Evolutionary conservation across 495 filamentous ascomycete genomes (phyloP), one percentile per base, ranked within the genome.

Genomic region (Aspergillus indologenus): DNA sequence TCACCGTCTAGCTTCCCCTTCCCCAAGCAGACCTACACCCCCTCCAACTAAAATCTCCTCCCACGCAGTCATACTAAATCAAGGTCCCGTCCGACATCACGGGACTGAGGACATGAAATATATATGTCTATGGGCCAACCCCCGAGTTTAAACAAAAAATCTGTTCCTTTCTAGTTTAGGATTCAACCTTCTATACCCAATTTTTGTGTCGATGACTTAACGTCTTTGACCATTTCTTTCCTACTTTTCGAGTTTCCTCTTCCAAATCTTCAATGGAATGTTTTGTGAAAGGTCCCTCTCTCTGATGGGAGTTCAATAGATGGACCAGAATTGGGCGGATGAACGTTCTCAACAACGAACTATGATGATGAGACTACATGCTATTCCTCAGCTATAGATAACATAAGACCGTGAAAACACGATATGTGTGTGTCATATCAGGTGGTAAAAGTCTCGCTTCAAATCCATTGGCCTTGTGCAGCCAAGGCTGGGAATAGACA

Each of bases 21-120:
- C 81, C 90, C 90, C 65, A 91, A 92, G 81, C 83, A 92, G 73
- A 80, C 85, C 65, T 94, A 92, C 78, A 66, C 78, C 56, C 67
- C 74, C 29, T 68, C 74, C 45, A 66, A 64, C n/a, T 40, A 40
- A 40, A 40, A 40, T 15, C 34, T 11, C 2, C 68, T 70, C 71
- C 22, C 74, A 75, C 70, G 59, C 49, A 46, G 19, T 19, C 40
- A 29, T 20, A 15, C 26, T 34, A 34, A 53, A 51, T 29, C 31
- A 21, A 12, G 9, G 15, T 23, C 45, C 45, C 45, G 29, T 57
- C 29, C 42, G 17, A 24, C 49, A 31, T 34, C 45, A 42, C 52
- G 52, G 31, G 52, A 40, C 34, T 40, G 15, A 51, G 19, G n/a
- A 31, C 31, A 24, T 31, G 17, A 47, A 18, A 40, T 57, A 21